Evolutionary conservation across 2,329 filamentous ascomycete species (phyloP).

Genomic region (Grosmannia penicillata): DNA sequence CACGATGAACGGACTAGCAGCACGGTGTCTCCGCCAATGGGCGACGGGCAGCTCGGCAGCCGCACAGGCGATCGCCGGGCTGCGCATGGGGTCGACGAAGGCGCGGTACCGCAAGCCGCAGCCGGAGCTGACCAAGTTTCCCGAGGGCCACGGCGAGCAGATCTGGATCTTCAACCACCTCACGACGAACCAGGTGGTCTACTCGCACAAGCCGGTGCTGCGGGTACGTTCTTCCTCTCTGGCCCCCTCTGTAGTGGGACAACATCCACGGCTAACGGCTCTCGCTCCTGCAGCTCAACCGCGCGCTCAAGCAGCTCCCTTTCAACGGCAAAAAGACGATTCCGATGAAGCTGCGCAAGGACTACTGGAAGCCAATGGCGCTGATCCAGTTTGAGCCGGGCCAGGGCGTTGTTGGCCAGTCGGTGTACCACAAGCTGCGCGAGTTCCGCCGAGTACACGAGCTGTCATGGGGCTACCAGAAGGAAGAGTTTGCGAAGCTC

Average conservation of each 20-base stretch:
- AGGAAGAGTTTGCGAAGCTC: conserved; percentile 26
- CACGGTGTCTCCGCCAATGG: conserved; percentile 18
- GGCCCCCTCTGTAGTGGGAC: no score
- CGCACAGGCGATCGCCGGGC: conserved; percentile 20
- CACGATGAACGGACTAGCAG: conserved; percentile 9
- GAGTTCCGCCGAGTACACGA: conserved; percentile 50
- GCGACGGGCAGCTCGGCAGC: conserved; percentile 18
- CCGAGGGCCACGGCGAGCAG: conserved; percentile 35
- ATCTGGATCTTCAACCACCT: conserved; percentile 42
- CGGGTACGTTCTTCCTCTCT: conserved; percentile 21
- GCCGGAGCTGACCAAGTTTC: conserved; percentile 13
- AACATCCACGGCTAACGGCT: no score
- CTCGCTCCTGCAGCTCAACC: conserved; percentile 11
- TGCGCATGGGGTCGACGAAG: conserved; percentile 21
- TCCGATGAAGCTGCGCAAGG: conserved; percentile 47
- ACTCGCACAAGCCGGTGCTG: conserved; percentile 30
- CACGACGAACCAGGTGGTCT: conserved; percentile 34
- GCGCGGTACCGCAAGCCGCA: conserved; percentile 12
- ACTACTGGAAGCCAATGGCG: conserved; percentile 50
- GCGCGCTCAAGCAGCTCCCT: conserved; percentile 25
- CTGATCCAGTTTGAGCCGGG: conserved; percentile 41
- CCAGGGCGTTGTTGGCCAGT: conserved; percentile 37
- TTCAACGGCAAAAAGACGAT: conserved; percentile 56
- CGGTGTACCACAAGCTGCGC: conserved; percentile 47
- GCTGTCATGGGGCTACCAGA: conserved; percentile 36